A percentile compares a stretch with the other conserved stretches of the same genome.
These are phyloP conservation scores for Rhizophlyctis rosea DNA, from an alignment of 192 early-diverging fungal species.

Conservation along the genomic window DNA sequence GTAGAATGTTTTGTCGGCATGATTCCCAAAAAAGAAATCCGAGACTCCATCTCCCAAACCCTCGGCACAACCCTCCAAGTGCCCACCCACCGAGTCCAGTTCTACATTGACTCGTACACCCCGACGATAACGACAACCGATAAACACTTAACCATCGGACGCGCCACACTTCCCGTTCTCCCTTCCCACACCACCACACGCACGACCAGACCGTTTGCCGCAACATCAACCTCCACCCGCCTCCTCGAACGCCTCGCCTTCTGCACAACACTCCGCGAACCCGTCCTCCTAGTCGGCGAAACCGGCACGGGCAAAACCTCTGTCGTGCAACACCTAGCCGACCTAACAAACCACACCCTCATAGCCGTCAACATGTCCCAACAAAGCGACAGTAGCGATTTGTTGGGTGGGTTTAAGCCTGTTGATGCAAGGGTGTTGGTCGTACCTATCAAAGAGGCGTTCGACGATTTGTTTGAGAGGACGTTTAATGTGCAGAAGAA, in stretches of 20 bases:
- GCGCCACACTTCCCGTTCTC: constrained; percentile 34
- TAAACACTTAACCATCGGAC: constrained; percentile 34
- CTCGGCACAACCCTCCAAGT: constrained; percentile 72
- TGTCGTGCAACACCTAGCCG: constrained; percentile 87
- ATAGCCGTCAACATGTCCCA: constrained; percentile 96
- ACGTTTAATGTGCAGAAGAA: constrained; percentile 91
- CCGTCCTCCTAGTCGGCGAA: constrained; percentile 89
- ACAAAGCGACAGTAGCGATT: constrained; percentile 89
- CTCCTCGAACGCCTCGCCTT: constrained; percentile 85
- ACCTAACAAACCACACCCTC: constrained; percentile 66
- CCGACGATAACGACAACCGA: constrained; percentile 52
- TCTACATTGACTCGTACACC: constrained; percentile 65
- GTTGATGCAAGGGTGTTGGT: constrained; percentile 80
- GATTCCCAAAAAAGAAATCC: constrained; percentile 65
- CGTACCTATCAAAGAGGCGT: constrained; percentile 76
- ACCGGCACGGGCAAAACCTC: constrained; percentile 99
- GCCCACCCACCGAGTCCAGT: constrained; percentile 62
- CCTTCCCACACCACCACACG: constrained; percentile 46
- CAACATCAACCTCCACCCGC: constrained; percentile 75
- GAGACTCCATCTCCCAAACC: constrained; percentile 57
- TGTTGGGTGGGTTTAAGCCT: constrained; percentile 97
- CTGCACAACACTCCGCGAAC: constrained; percentile 75
- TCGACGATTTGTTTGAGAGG: constrained; percentile 77
- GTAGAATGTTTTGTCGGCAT: constrained; percentile 84
- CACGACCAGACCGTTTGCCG: constrained; percentile 72